Conservation (phyloP, 441 rosid species). For the Erodium chrysanthum region DNA sequence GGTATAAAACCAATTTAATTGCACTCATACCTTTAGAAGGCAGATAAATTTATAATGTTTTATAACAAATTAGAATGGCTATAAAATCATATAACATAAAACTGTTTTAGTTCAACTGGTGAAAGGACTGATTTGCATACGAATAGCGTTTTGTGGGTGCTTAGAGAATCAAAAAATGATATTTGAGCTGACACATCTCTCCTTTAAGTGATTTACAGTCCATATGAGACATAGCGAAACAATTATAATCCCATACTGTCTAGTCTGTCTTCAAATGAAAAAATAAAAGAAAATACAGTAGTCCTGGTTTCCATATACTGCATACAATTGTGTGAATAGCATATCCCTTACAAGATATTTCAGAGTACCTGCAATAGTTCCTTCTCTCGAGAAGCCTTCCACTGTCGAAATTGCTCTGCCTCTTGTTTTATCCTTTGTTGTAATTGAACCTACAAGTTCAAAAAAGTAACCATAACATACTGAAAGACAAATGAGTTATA, state of each 20-base stretch:
- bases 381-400: conserved; percentile 29
- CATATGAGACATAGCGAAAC: neutral
- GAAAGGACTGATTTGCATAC: neutral
- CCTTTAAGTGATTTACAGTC: too few relatives aligned
- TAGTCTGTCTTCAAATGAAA: too few relatives aligned
- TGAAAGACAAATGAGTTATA: neutral
- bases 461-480: neutral
- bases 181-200: too few relatives aligned
- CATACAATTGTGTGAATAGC: neutral
- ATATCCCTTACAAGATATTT: neutral
- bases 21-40: neutral
- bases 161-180: neutral
- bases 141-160: neutral
- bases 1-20: neutral
- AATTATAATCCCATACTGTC: neutral
- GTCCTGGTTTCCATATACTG: neutral
- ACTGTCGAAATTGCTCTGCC: conserved; percentile 26
- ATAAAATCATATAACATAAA: neutral
- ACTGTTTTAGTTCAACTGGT: neutral
- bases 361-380: conserved; percentile 25
- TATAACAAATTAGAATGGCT: neutral
- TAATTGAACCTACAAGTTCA: conserved; percentile 22
- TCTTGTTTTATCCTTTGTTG: conserved; percentile 29
- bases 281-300: neutral
- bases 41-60: neutral